Conservation (phyloP, 2,329 filamentous ascomycete species). For the Diaporthe sp. region DNA sequence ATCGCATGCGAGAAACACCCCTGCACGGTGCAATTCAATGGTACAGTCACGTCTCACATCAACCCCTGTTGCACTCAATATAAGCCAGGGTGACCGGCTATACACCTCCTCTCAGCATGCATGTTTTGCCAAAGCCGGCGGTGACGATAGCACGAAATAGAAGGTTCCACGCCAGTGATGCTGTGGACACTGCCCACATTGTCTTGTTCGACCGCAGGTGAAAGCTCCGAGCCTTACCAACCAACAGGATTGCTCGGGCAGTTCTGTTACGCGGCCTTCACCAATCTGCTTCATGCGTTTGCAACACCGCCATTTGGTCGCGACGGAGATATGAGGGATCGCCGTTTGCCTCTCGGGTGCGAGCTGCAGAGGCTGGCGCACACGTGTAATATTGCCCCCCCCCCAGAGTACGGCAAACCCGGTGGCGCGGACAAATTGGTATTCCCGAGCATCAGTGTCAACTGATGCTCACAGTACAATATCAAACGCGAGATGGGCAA, state of each 20-base stretch:
- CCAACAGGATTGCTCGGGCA: not conserved
- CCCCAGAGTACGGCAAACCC: no score
- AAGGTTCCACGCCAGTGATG: not conserved
- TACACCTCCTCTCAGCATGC: not conserved
- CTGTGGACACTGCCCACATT: not conserved
- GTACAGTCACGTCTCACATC: slow-evolving; percentile 14
- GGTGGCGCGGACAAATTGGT: not conserved
- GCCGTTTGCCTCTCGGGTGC: not conserved
- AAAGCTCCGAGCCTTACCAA: not conserved
- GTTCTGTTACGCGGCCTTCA: not conserved
- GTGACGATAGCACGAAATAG: slow-evolving; percentile 2
- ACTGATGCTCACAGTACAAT: not conserved
- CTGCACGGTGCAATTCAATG: not conserved
- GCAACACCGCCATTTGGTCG: not conserved
- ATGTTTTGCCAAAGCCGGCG: slow-evolving; percentile 11
- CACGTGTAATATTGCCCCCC: not conserved
- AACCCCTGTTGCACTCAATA: slow-evolving; percentile 5
- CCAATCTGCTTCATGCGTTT: not conserved
- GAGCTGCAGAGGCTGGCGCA: not conserved
- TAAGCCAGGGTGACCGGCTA: not conserved
- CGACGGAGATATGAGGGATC: not conserved
- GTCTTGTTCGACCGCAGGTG: not conserved
- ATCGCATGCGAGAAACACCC: slow-evolving; percentile 19
- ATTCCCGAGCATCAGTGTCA: not conserved
- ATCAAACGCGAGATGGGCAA: not conserved